Percentiles rank a stretch among this genome's conserved stretches.
These are phyloP conservation scores for Yarrowia hollandica DNA, from an alignment of 805 yeast species.

Conservation along the genomic window DNA sequence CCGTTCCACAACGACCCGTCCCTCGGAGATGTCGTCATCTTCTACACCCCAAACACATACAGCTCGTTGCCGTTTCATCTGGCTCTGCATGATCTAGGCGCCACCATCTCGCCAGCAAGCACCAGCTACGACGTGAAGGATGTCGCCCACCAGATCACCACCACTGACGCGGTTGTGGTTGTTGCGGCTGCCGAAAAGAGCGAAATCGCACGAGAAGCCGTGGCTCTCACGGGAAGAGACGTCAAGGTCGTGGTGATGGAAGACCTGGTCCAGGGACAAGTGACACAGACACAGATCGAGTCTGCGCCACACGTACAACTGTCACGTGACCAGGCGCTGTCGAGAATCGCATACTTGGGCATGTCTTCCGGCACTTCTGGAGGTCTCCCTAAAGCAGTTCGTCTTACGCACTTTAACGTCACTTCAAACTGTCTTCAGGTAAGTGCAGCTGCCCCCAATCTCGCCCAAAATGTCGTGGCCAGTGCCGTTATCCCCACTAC, in stretches of 20 bases:
- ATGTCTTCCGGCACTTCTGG: constrained; percentile 42
- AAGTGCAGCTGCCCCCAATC: constrained; percentile 39
- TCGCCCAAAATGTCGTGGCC: constrained; percentile 37
- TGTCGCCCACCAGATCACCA: constrained; percentile 10
- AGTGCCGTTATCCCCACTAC: constrained; percentile 41
- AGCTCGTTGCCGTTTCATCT: constrained; percentile 3
- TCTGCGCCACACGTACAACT: neutral
- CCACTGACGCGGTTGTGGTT: constrained; percentile 18
- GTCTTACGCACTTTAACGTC: constrained; percentile 59
- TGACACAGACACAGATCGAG: neutral
- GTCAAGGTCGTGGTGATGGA: constrained; percentile 4
- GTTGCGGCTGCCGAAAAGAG: neutral
- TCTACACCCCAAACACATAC: constrained; percentile 23
- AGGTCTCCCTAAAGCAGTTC: constrained; percentile 80
- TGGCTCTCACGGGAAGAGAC: neutral
- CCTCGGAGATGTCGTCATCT: constrained; percentile 22
- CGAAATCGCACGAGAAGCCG: neutral
- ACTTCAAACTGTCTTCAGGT: constrained; percentile 45
- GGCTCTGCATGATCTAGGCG: constrained; percentile 17
- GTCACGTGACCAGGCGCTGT: neutral
- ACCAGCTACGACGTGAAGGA: constrained; percentile 22
- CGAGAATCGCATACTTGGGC: constrained; percentile 37
- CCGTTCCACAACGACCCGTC: neutral
- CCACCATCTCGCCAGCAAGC: constrained; percentile 10
- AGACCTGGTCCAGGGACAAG: neutral